Evolutionary conservation across 257 asterid genomes (phyloP).

Genomic region (Solanum lycopersicoides): DNA sequence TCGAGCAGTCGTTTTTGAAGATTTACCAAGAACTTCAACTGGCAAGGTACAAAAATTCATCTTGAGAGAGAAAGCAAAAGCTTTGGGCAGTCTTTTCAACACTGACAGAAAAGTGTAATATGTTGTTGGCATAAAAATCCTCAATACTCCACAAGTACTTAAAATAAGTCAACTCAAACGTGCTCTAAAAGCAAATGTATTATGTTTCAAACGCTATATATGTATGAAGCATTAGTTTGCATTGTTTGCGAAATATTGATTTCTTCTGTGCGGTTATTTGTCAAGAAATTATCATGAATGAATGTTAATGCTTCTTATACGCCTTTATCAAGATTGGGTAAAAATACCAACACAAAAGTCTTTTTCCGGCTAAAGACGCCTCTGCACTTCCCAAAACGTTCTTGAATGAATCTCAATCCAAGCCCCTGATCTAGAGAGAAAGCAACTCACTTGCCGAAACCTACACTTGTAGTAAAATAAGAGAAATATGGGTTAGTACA

Average conservation of each 20-base stretch:
- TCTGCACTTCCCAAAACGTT: no score
- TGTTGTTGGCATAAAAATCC: background rate
- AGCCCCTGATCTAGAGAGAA: no score
- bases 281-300: background rate
- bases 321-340: no score
- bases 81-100: constrained; percentile 18
- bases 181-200: background rate
- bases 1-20: constrained; percentile 10
- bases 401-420: no score
- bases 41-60: constrained; percentile 24
- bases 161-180: no score
- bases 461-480: no score
- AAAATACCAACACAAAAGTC: no score
- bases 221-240: background rate
- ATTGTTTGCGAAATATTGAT: background rate
- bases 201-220: background rate
- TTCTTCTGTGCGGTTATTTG: background rate
- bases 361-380: background rate
- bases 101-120: background rate
- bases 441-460: no score
- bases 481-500: no score
- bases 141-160: background rate
- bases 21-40: constrained; percentile 21
- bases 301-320: background rate
- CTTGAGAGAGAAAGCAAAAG: constrained; percentile 19